phyloP scores from a whole-genome alignment of 2,329 filamentous ascomycete species.

The Aureobasidium namibiae region DNA sequence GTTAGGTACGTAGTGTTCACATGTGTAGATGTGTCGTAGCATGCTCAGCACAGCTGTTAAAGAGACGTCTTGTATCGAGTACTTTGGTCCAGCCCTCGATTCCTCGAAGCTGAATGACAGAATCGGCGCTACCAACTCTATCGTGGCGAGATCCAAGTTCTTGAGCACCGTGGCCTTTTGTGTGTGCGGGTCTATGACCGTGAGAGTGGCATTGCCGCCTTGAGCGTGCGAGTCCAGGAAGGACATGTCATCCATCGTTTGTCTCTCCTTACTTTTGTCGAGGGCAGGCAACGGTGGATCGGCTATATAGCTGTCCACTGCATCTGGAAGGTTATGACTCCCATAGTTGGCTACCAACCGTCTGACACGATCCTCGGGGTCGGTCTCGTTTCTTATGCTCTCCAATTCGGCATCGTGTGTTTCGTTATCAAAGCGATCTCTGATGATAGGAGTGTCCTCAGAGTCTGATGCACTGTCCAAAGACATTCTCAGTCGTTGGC shows the following conservation, averaged over 20 bases:
- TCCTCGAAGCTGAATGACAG: conserved; percentile 34
- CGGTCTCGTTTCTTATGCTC: background rate
- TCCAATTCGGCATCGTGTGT: background rate
- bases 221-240: conserved; percentile 12
- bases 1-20: conserved; percentile 28
- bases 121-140: conserved; percentile 31
- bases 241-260: background rate
- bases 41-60: conserved; percentile 28
- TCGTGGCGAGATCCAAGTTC: conserved; percentile 24
- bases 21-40: conserved; percentile 33
- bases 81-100: conserved; percentile 23
- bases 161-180: conserved; percentile 27
- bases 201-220: conserved; percentile 24
- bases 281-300: background rate
- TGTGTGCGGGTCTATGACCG: conserved; percentile 25
- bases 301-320: background rate
- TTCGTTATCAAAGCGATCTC: background rate
- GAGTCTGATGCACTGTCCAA: background rate
- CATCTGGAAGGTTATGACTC: background rate
- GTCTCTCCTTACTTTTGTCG: background rate
- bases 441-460: background rate
- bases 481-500: background rate
- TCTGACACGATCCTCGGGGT: background rate
- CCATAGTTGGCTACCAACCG: background rate
- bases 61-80: conserved; percentile 32